phyloP scores from a whole-genome alignment of 2,329 filamentous ascomycete genomes.

The Exophiala calicioides region DNA sequence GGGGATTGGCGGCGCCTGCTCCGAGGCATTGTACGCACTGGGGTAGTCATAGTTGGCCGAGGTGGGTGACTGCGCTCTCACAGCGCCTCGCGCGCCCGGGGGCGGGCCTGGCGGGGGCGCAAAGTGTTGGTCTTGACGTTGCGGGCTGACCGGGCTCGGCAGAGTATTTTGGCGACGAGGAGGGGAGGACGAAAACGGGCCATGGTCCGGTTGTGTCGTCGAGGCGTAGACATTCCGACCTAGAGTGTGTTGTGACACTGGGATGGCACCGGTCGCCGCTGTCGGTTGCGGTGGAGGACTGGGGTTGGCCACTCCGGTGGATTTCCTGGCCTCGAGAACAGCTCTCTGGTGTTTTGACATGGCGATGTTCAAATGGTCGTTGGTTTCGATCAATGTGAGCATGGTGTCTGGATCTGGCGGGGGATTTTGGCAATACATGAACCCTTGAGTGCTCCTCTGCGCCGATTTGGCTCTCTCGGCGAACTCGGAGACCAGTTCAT shows the following conservation, averaged over 20 bases:
- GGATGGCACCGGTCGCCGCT: conserved; percentile 6
- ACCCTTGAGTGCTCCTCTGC: conserved; percentile 77
- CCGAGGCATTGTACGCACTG: conserved; percentile 23
- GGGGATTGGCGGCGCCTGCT: conserved; percentile 19
- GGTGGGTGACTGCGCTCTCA: conserved; percentile 8
- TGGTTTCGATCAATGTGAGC: conserved; percentile 89
- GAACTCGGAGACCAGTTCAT: conserved; percentile 93
- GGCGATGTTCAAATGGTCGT: conserved; percentile 82
- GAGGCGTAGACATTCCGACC: conserved; percentile 27
- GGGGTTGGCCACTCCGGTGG: conserved; percentile 20
- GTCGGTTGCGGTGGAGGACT: conserved; percentile 16
- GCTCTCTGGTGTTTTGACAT: conserved; percentile 83
- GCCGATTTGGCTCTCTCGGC: conserved; percentile 80
- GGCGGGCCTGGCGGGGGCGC: conserved; percentile 26
- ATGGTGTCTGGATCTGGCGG: conserved; percentile 90
- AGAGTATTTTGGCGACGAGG: conserved; percentile 17
- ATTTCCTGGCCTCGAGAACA: conserved; percentile 60
- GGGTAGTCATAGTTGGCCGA: conserved; percentile 21
- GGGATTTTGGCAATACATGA: conserved; percentile 78
- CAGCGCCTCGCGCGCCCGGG: conserved; percentile 11
- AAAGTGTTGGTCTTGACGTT: conserved; percentile 19
- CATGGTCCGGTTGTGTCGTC: conserved; percentile 5
- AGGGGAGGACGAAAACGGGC: conserved; percentile 19
- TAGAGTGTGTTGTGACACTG: conserved; percentile 18
- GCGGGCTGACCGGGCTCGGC: conserved; percentile 18